phyloP scores from a whole-genome alignment of 192 early-diverging fungal genomes.

The Coemansia sp. region DNA sequence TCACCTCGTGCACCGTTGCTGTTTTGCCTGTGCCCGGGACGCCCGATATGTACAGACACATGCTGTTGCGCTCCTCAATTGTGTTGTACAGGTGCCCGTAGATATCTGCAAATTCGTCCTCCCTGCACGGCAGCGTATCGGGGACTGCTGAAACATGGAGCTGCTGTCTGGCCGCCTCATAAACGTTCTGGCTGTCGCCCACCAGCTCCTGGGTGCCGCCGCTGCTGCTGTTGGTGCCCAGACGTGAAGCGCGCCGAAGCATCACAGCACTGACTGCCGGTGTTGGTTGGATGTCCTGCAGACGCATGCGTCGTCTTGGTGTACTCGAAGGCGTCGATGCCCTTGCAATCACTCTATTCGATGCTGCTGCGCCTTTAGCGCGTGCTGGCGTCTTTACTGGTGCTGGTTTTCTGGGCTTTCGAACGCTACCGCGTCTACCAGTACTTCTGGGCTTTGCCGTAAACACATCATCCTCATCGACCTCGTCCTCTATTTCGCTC shows the following conservation, averaged over 20 bases:
- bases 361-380: constrained; percentile 6
- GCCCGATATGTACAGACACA: constrained; percentile 93
- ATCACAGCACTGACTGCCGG: constrained; percentile 32
- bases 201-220: background rate
- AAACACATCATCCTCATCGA: constrained; percentile 7
- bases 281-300: constrained; percentile 40
- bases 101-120: constrained; percentile 86
- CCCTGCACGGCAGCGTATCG: constrained; percentile 88
- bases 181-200: constrained; percentile 47
- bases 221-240: constrained; percentile 10
- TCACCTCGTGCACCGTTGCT: constrained; percentile 85
- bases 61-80: constrained; percentile 78
- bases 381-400: constrained; percentile 6
- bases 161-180: constrained; percentile 68
- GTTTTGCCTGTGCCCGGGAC: constrained; percentile 98
- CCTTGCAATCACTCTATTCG: background rate
- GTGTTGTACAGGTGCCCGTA: constrained; percentile 72
- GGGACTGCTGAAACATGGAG: constrained; percentile 91
- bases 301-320: constrained; percentile 27
- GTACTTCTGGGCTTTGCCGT: background rate
- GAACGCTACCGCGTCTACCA: background rate
- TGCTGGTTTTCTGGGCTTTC: constrained; percentile 7
- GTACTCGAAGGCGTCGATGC: constrained; percentile 9
- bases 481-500: constrained; percentile 11
- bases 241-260: constrained; percentile 20